phyloP scores from a whole-genome alignment of 2,329 filamentous ascomycete genomes.

The Fusarium nematophilum region DNA sequence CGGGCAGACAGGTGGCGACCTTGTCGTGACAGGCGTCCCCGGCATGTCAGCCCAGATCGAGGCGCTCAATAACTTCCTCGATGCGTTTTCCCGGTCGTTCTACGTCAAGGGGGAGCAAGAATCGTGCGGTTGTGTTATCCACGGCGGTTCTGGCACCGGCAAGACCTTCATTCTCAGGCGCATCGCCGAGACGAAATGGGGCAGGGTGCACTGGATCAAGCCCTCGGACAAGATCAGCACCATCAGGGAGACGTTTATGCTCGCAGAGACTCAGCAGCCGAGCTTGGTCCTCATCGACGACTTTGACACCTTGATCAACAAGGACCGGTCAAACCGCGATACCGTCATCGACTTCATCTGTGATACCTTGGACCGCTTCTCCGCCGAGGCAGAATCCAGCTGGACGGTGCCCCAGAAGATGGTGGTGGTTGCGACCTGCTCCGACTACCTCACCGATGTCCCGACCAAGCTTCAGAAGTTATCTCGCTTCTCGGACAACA shows the following conservation, averaged over 20 bases:
- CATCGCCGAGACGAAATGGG: constrained; percentile 77
- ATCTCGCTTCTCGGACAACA: constrained; percentile 72
- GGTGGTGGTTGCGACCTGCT: constrained; percentile 79
- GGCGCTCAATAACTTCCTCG: constrained; percentile 74
- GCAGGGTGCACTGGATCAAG: constrained; percentile 71
- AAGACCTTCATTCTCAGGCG: constrained; percentile 80
- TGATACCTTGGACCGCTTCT: constrained; percentile 67
- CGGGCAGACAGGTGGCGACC: constrained; percentile 44
- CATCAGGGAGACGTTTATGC: constrained; percentile 75
- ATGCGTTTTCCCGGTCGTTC: constrained; percentile 60
- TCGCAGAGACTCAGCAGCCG: constrained; percentile 75
- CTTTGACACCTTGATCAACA: constrained; percentile 75
- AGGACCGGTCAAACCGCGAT: constrained; percentile 63
- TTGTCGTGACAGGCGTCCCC: constrained; percentile 69
- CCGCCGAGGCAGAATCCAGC: constrained; percentile 50
- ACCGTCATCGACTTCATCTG: constrained; percentile 63
- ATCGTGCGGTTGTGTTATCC: constrained; percentile 74
- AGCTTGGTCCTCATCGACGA: constrained; percentile 85
- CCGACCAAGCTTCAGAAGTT: constrained; percentile 74
- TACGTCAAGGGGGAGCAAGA: constrained; percentile 46
- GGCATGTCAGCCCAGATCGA: constrained; percentile 74
- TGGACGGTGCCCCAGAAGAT: constrained; percentile 63
- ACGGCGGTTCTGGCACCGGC: constrained; percentile 86
- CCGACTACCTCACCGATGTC: constrained; percentile 77
- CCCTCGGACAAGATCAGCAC: constrained; percentile 66